Evolutionary conservation across 208 protist species (phyloP).

Genomic region (Trypanosoma theileri): DNA sequence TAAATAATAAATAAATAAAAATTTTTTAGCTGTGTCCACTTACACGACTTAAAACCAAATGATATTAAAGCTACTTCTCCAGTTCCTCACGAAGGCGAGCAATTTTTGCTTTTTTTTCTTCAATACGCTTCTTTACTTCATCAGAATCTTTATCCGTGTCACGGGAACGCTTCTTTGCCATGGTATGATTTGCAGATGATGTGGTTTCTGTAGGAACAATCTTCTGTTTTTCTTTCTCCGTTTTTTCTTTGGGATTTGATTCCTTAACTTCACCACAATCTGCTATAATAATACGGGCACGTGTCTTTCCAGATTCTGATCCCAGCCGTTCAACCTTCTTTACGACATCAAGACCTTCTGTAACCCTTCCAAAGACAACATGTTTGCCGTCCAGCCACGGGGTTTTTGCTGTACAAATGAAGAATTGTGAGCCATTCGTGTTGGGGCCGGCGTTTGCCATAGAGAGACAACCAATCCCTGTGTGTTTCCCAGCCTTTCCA

Average conservation of each 20-base stretch:
- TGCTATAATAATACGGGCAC: conserved; percentile 56
- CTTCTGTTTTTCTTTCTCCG: conserved; percentile 4
- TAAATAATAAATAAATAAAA: not conserved
- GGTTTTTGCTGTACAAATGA: conserved; percentile 88
- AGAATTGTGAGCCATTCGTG: conserved; percentile 97
- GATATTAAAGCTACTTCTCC: conserved; percentile 28
- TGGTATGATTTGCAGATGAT: conserved; percentile 1
- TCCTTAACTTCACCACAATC: conserved; percentile 77
- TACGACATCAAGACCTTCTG: conserved; percentile 83
- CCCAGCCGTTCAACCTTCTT: conserved; percentile 79
- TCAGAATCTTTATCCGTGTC: conserved; percentile 42
- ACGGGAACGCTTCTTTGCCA: conserved; percentile 22
- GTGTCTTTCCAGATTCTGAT: conserved; percentile 68
- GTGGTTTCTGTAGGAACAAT: not conserved
- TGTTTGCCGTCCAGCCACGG: conserved; percentile 95
- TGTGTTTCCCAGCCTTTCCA: conserved; percentile 92
- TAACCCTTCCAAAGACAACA: conserved; percentile 95
- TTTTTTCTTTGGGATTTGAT: conserved; percentile 1
- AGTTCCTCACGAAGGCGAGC: conserved; percentile 46
- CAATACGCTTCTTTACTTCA: conserved; percentile 52
- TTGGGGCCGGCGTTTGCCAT: conserved; percentile 99
- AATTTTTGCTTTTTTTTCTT: conserved; percentile 65
- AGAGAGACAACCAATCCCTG: conserved; percentile 92
- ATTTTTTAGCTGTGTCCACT: not conserved
- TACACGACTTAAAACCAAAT: not conserved